These are phyloP conservation scores for Aureobasidium leucospermi DNA, from an alignment of 2,329 filamentous ascomycete genomes.

Conservation along the genomic window DNA sequence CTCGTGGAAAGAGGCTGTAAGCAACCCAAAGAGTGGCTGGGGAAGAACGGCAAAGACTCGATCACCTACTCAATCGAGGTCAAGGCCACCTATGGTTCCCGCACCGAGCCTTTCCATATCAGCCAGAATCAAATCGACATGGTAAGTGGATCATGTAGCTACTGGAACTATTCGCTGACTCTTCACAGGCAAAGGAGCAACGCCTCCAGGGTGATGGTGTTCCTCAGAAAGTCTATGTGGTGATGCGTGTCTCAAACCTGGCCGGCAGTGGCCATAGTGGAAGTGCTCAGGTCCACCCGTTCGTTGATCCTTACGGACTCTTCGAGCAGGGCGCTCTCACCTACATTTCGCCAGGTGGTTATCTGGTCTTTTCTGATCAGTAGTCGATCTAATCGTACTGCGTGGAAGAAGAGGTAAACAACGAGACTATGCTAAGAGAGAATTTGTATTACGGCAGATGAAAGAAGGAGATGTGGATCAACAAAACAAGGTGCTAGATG, in stretches of 20 bases:
- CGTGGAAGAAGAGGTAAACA: no score
- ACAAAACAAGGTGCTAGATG: no score
- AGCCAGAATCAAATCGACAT: constrained; percentile 16
- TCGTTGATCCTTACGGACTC: constrained; percentile 3
- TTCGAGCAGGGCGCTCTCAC: background rate
- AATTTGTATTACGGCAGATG: no score
- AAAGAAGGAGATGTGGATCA: no score
- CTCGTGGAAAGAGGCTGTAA: constrained; percentile 3
- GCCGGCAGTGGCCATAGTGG: background rate
- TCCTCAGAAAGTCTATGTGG: background rate
- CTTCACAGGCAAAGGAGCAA: background rate
- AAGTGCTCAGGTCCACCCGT: background rate
- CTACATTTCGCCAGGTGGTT: background rate
- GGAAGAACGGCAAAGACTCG: background rate
- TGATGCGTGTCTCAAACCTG: constrained; percentile 6
- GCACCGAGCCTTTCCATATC: constrained; percentile 15
- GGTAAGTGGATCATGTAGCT: background rate
- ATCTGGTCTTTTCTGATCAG: constrained; percentile 2
- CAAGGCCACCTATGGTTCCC: constrained; percentile 14
- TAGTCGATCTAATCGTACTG: background rate
- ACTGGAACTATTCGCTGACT: background rate
- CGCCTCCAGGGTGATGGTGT: background rate
- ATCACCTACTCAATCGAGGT: constrained; percentile 18
- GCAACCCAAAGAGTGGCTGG: background rate
- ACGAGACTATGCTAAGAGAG: no score